Evolutionary conservation across 2,329 filamentous ascomycete species (phyloP).

Genomic region (Coniochaeta prunicola): DNA sequence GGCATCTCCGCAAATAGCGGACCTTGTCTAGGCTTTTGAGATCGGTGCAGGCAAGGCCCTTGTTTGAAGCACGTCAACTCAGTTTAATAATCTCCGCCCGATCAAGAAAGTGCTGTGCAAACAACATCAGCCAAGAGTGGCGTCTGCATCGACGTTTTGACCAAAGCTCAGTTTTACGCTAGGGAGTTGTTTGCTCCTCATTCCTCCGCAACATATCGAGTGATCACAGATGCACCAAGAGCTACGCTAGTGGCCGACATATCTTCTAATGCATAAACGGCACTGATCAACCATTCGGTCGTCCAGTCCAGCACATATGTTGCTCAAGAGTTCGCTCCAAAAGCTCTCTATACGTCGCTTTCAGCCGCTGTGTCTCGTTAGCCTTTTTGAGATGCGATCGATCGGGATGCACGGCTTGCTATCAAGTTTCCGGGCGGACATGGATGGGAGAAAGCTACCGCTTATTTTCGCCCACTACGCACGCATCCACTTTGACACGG

Average conservation of each 20-base stretch:
- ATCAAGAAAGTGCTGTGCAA: background rate
- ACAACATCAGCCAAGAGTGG: background rate
- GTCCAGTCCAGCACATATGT: background rate
- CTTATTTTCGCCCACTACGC: background rate
- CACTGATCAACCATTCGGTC: background rate
- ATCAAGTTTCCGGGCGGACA: background rate
- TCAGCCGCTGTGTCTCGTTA: background rate
- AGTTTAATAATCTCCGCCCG: background rate
- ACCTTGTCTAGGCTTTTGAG: background rate
- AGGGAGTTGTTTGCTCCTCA: background rate
- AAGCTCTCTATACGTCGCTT: background rate
- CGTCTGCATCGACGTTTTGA: background rate
- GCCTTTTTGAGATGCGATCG: background rate
- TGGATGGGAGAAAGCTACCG: background rate
- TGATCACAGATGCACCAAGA: background rate
- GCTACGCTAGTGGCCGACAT: background rate
- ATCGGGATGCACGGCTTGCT: background rate
- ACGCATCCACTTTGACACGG: background rate
- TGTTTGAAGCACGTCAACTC: background rate
- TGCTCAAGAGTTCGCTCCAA: background rate
- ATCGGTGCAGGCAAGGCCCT: background rate
- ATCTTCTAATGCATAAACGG: background rate
- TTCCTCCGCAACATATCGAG: background rate
- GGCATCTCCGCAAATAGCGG: background rate
- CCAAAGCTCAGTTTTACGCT: background rate